Conservation (phyloP, 768 basidiomycete genomes). For the Trametes meyenii region DNA sequence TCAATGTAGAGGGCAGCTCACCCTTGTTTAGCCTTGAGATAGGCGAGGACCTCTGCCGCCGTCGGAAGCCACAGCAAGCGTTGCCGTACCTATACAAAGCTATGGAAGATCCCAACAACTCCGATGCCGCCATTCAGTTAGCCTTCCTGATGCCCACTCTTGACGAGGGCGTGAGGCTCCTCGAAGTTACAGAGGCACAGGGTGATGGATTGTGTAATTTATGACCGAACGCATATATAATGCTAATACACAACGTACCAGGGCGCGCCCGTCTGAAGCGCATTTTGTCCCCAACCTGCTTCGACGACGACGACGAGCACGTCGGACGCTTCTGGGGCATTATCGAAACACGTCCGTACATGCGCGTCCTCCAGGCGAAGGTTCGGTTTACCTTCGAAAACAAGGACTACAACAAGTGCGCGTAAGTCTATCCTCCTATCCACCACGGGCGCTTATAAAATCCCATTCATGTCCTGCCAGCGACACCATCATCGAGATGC, state of each 20-base stretch:
- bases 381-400: slow-evolving; percentile 40
- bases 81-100: slow-evolving; percentile 44
- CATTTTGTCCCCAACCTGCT: slow-evolving; percentile 37
- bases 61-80: slow-evolving; percentile 38
- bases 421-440: slow-evolving; percentile 30
- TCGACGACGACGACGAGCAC: slow-evolving; percentile 40
- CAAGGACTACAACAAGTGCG: slow-evolving; percentile 37
- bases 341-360: slow-evolving; percentile 47
- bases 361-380: slow-evolving; percentile 45
- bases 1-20: background rate
- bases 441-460: background rate
- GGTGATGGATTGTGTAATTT: slow-evolving; percentile 16
- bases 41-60: slow-evolving; percentile 40
- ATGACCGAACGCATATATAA: background rate
- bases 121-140: slow-evolving; percentile 43
- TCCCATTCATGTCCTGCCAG: slow-evolving; percentile 28
- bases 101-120: slow-evolving; percentile 43
- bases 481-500: slow-evolving; percentile 43
- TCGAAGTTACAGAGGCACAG: slow-evolving; percentile 33
- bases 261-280: slow-evolving; percentile 35
- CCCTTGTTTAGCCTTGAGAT: slow-evolving; percentile 37
- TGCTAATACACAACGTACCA: slow-evolving; percentile 6
- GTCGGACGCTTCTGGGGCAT: slow-evolving; percentile 44
- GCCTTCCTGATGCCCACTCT: slow-evolving; percentile 39
- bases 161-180: slow-evolving; percentile 30